A percentile compares a stretch with the other conserved stretches of the same genome.
Conservation (phyloP, 169 alveolate genomes). For the Cryptosporidium tyzzeri region DNA sequence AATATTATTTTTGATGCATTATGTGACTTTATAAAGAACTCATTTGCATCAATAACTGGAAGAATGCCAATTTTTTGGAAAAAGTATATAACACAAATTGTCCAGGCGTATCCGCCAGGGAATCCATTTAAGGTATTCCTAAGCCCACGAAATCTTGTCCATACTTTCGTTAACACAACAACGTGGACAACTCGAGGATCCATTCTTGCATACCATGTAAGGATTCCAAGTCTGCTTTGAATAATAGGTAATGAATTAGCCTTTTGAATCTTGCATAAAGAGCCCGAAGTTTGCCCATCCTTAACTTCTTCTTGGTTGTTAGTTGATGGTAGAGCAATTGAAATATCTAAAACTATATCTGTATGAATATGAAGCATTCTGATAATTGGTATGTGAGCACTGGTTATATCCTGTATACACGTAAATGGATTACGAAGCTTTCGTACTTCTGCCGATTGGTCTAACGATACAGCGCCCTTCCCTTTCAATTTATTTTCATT, state of each 20-base stretch:
- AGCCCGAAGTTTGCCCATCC: background rate
- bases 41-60: constrained; percentile 66
- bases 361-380: constrained; percentile 62
- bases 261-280: background rate
- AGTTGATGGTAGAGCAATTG: constrained; percentile 37
- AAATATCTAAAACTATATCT: constrained; percentile 61
- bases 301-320: constrained; percentile 2
- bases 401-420: constrained; percentile 70
- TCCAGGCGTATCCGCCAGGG: constrained; percentile 77
- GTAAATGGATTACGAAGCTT: constrained; percentile 26
- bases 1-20: background rate
- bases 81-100: constrained; percentile 63
- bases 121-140: constrained; percentile 70
- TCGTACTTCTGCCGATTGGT: background rate
- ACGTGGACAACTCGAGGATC: constrained; percentile 76
- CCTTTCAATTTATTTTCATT: background rate
- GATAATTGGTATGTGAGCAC: constrained; percentile 73
- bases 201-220: constrained; percentile 70
- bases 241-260: constrained; percentile 45
- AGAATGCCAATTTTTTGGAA: constrained; percentile 72
- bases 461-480: background rate
- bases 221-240: constrained; percentile 71
- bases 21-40: constrained; percentile 31
- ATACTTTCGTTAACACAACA: constrained; percentile 61
- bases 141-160: constrained; percentile 71